Evolutionary conservation across 208 protist genomes (phyloP).

Genomic region (Perkinsela sp.): DNA sequence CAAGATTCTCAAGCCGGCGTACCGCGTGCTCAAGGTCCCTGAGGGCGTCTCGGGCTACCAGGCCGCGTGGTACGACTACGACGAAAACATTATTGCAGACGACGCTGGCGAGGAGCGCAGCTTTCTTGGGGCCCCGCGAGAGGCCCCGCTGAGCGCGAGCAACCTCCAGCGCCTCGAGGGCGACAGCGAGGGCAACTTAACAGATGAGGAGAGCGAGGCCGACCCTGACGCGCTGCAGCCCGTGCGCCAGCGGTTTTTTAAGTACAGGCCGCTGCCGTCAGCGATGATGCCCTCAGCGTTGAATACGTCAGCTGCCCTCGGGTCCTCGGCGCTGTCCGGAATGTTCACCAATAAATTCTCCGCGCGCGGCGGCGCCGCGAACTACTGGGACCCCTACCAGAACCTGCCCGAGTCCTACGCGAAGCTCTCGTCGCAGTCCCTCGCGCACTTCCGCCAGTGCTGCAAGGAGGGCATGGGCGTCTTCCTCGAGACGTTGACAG

Average conservation of each 20-base stretch:
- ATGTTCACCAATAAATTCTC: constrained; percentile 12
- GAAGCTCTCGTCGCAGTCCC: constrained; percentile 21
- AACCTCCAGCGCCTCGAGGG: background rate
- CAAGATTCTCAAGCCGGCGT: constrained; percentile 6
- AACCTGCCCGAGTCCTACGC: constrained; percentile 41
- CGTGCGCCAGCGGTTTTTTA: constrained; percentile 5
- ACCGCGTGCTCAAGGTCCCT: constrained; percentile 5
- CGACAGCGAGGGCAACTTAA: constrained; percentile 8
- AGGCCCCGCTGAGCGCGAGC: constrained; percentile 2
- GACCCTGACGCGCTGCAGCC: constrained; percentile 4
- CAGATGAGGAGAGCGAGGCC: constrained; percentile 7
- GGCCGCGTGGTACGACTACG: constrained; percentile 10
- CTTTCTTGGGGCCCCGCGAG: constrained; percentile 3
- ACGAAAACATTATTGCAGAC: constrained; percentile 7
- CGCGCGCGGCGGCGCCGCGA: constrained; percentile 31
- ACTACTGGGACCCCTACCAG: constrained; percentile 48
- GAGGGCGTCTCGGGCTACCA: constrained; percentile 20
- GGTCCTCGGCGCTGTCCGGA: constrained; percentile 27
- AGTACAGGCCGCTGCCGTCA: background rate
- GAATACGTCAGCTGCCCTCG: constrained; percentile 42
- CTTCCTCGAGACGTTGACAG: constrained; percentile 6
- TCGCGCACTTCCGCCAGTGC: constrained; percentile 16
- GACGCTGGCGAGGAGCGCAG: constrained; percentile 7
- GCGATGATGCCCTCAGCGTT: constrained; percentile 1
- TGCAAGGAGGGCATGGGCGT: constrained; percentile 15